These are phyloP conservation scores for Penicillium sclerotiorum DNA, from an alignment of 2,329 filamentous ascomycete species.

Conservation along the genomic window DNA sequence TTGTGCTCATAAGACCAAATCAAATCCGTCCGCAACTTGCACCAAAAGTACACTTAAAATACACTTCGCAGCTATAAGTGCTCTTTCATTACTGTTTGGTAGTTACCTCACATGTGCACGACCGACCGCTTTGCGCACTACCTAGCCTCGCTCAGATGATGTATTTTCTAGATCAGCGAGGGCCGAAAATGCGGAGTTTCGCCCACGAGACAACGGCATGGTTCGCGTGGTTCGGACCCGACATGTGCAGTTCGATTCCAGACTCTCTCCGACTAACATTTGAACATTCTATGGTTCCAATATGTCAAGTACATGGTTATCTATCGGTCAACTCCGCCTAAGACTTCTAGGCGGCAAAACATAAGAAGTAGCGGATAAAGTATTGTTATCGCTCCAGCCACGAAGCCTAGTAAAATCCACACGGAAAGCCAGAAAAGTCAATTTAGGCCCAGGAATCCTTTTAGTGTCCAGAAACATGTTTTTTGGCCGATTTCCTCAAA, in stretches of 20 bases:
- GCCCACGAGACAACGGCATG: not conserved
- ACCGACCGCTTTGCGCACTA: not conserved
- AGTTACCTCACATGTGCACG: too few species aligned
- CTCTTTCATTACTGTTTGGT: too few species aligned
- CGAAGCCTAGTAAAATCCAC: too few species aligned
- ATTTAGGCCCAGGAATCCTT: too few species aligned
- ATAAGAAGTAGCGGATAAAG: too few species aligned
- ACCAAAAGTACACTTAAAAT: too few species aligned
- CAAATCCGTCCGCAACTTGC: too few species aligned
- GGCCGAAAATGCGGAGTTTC: not conserved
- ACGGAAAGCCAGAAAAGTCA: too few species aligned
- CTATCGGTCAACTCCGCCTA: not conserved
- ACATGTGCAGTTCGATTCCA: not conserved
- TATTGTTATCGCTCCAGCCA: too few species aligned
- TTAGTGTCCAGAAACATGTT: too few species aligned
- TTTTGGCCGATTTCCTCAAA: not conserved
- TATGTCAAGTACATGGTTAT: not conserved
- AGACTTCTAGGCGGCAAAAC: not conserved
- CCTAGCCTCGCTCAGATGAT: not conserved
- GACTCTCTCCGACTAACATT: not conserved
- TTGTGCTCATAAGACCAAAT: too few species aligned
- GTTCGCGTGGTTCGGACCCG: not conserved
- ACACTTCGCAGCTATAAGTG: too few species aligned
- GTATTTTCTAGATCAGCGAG: not conserved
- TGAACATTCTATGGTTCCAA: not conserved